A percentile compares a stretch with the other conserved stretches of the same genome.
Conservation (phyloP, 371 early-diverging fungal genomes). For the Parasitella parasitica region DNA sequence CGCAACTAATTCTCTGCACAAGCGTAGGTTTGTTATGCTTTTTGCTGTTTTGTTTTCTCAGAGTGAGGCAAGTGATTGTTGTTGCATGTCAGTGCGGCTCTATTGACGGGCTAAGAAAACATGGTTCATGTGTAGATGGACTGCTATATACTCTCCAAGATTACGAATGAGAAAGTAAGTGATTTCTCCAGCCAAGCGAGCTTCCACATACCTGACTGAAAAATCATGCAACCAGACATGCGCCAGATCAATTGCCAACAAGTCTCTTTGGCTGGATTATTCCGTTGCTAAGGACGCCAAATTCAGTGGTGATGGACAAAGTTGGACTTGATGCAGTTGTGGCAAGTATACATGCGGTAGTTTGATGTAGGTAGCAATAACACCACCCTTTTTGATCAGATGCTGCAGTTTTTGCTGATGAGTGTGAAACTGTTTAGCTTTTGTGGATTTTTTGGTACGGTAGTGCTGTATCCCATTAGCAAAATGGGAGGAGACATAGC, state of each 20-base stretch:
- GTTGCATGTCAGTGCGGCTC: not conserved
- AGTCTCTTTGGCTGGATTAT: constrained; percentile 67
- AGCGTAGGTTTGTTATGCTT: constrained; percentile 43
- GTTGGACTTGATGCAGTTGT: constrained; percentile 72
- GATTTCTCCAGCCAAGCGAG: too few species aligned
- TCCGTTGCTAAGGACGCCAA: constrained; percentile 53
- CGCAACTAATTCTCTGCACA: constrained; percentile 47
- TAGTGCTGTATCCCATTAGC: constrained; percentile 47
- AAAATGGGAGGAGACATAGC: constrained; percentile 47
- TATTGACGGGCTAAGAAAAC: too few species aligned
- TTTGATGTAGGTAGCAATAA: not conserved
- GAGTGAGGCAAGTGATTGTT: constrained; percentile 40
- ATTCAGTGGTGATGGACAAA: constrained; percentile 58
- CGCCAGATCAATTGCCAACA: constrained; percentile 51
- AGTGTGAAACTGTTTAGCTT: constrained; percentile 50
- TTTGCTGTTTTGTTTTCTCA: constrained; percentile 42
- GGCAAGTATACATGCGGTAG: constrained; percentile 19
- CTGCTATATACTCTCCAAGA: constrained; percentile 60
- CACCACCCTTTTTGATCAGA: constrained; percentile 16
- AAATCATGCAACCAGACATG: constrained; percentile 39
- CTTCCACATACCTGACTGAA: too few species aligned
- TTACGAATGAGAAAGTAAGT: constrained; percentile 61
- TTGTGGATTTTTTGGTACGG: constrained; percentile 51
- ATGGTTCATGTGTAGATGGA: constrained; percentile 57
- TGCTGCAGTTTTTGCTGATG: constrained; percentile 55